Evolutionary conservation across 495 filamentous ascomycete species (phyloP), one percentile per base, ranked within the genome.

Genomic region (Amphirosellinia nigrospora): DNA sequence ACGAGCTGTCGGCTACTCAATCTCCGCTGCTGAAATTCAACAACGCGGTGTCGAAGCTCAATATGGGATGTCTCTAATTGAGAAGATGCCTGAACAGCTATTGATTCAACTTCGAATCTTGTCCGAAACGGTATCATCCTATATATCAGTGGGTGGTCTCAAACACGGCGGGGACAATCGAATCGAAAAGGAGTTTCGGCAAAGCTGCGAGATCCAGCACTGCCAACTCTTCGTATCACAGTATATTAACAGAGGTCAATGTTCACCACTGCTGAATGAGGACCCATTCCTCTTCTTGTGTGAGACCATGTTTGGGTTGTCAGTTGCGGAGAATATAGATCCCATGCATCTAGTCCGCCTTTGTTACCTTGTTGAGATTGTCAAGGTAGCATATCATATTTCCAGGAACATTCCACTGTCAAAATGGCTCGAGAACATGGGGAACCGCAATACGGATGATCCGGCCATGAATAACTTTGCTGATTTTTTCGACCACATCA

Each of bases 281-380:
- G 96, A 99, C 75, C 85, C 87, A 6, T 99, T 98, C 80, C 84
- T 95, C 16, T 97, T 98, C 82, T 80, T 99, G n/a, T 92, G 89
- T 69, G 82, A 97, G 46, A 86, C 89, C 28, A 90, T 93, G 26
- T 88, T 91, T 21, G 86, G 93, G 13, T 60, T 85, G 16, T 71
- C 72, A 26, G 68, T 77, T 26, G 79, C 80, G 16, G 77, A 82
- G 50, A 79, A 87, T 55, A 84, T 96, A 59, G 90, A 97, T 63
- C 88, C 96, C 38, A 88, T 91, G 69, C 93, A 97, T 80, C 74
- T 98, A 19, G 81, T 98, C 36, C 92, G 92, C 15, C 86, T 98
- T 66, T 98, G 96, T 82, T 98, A 97, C 75, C 85, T 96, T 45
- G 93, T 93, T 34, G 95, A 99, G 80, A 88, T 98, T 52, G 89